Evolutionary conservation across 1,284 basidiomycete genomes (phyloP), one percentile per base, ranked within the genome.

Genomic region (Sporisorium iseilematis-ciliati): DNA sequence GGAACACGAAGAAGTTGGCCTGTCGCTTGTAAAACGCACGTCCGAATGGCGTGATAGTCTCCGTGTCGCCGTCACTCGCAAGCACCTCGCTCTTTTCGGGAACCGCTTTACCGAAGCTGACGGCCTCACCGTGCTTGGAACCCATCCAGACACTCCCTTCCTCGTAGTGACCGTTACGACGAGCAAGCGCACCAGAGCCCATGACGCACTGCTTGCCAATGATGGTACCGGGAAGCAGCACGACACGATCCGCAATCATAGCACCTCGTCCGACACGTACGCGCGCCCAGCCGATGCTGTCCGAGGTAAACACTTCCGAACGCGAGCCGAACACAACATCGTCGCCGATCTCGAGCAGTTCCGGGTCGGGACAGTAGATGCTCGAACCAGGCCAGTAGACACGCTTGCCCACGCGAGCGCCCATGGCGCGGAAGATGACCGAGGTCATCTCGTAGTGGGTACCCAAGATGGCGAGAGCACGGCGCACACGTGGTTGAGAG

Each of bases 381-480:
- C 82, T 83, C 18, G 81, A 83, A 11, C 83, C 83, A 4, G 83
- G 83, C 83, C 83, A 85, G 74, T 85, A 85, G 57, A 85, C 83
- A 16, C 83, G 82, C 64, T 79, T 82, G 54, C 83, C 83, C 33
- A 85, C 81, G 29, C 79, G 78, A 21, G 83, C 82, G 31, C 83
- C 83, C 83, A 85, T 84, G 8, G 82, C 81, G 60, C 83, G 81
- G 73, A 80, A 85, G 48, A 85, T 73, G 52, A 84, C 82, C 52
- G 83, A 85, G 7, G 78, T 80, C 83, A 85, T 85, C 52, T 85
- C 83, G 75, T 85, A 85, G 65, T 85, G 83, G 14, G 83, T 85
- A 40, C 83, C 83, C 35, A 85, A 65, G 50, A 85, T 80, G 33
- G 75, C 65, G 23, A 85, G 72, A 18, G 83, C 82, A 21, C 80